A percentile compares a stretch with the other conserved stretches of the same genome.
Evolutionary conservation across 306 rosid genomes (phyloP).

Genomic region (Acacia crassicarpa): DNA sequence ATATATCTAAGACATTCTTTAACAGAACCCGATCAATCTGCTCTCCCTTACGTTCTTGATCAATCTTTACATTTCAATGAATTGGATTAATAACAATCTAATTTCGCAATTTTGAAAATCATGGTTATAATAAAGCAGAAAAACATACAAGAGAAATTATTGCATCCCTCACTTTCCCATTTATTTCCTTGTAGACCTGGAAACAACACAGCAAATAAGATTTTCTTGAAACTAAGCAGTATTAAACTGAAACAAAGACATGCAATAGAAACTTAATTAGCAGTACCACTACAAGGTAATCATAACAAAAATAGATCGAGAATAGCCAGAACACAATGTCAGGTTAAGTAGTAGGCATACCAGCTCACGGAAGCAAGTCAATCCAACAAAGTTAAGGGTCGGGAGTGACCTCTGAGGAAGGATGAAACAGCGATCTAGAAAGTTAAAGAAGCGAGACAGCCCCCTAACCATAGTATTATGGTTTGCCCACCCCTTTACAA

Average conservation of each 20-base stretch:
- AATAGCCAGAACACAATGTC: background rate
- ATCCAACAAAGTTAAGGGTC: slow-evolving; percentile 65
- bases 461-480: slow-evolving; percentile 72
- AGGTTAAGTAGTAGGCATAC: slow-evolving; percentile 34
- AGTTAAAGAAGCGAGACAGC: slow-evolving; percentile 64
- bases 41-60: slow-evolving; percentile 95
- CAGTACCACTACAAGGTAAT: slow-evolving; percentile 12
- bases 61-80: slow-evolving; percentile 51
- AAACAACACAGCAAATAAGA: slow-evolving; percentile 11
- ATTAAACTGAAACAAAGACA: slow-evolving; percentile 7
- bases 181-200: slow-evolving; percentile 81
- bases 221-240: slow-evolving; percentile 11
- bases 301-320: background rate
- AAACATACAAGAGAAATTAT: slow-evolving; percentile 71
- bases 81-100: slow-evolving; percentile 22
- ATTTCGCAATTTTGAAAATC: slow-evolving; percentile 6
- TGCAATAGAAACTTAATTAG: background rate
- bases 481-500: slow-evolving; percentile 75
- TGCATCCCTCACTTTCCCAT: slow-evolving; percentile 79
- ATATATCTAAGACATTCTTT: slow-evolving; percentile 83
- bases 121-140: background rate
- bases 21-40: slow-evolving; percentile 81
- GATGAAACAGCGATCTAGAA: slow-evolving; percentile 66
- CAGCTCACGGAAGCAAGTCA: slow-evolving; percentile 74
- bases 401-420: slow-evolving; percentile 70